Percentiles rank a stretch among this genome's conserved stretches.
Conservation (phyloP, 2,329 filamentous ascomycete species). For the Didymella segeticola region DNA sequence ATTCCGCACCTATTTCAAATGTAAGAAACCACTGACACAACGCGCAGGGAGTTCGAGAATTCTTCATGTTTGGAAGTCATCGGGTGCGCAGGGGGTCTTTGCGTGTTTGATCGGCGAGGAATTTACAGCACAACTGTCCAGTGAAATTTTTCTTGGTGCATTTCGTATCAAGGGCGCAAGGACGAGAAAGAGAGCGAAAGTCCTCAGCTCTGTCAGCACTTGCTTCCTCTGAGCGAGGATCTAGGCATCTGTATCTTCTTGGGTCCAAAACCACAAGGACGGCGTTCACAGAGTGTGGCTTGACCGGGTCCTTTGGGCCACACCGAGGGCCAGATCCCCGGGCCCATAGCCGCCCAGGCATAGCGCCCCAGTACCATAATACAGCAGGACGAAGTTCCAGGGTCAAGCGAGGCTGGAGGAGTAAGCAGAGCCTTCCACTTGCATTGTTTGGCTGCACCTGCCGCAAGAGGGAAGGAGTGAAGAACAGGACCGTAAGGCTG, state of each 20-base stretch:
- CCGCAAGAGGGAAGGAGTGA: neutral
- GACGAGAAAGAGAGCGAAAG: neutral
- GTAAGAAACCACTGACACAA: neutral
- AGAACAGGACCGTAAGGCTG: neutral
- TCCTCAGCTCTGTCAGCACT: neutral
- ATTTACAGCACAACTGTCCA: neutral
- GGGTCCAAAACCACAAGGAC: neutral
- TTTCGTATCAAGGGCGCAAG: neutral
- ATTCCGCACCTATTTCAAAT: neutral
- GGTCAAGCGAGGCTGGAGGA: neutral
- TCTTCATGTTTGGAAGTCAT: too few species aligned
- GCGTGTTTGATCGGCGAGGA: neutral
- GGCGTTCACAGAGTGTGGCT: neutral
- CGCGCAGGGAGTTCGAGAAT: too few species aligned
- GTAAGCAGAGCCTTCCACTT: neutral
- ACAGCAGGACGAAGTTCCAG: neutral
- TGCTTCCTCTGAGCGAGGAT: neutral
- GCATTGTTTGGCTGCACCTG: neutral
- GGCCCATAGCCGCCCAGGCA: neutral
- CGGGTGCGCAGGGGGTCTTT: too few species aligned
- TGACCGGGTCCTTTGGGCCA: neutral
- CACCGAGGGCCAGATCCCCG: neutral
- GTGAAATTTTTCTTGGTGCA: neutral
- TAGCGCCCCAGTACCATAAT: neutral
- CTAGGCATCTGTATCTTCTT: neutral